A percentile compares a stretch with the other conserved stretches of the same genome.
Conservation (phyloP, 768 basidiomycete genomes). For the Hortiboletus campestris region DNA sequence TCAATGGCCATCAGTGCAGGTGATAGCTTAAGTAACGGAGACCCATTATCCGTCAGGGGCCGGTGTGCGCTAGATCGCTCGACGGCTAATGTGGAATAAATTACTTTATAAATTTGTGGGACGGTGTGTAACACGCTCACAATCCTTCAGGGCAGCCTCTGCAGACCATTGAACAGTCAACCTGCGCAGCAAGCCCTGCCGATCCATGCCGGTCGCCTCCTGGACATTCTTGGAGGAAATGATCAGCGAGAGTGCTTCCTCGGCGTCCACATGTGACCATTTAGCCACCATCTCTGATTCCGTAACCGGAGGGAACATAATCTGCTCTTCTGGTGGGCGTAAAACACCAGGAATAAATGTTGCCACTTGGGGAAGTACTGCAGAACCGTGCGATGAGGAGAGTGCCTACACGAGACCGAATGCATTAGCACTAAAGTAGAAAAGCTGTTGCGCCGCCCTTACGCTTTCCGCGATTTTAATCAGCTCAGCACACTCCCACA, state of each 20-base stretch:
- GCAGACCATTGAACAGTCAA: slow-evolving; percentile 69
- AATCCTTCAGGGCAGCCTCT: slow-evolving; percentile 69
- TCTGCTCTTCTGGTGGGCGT: slow-evolving; percentile 43
- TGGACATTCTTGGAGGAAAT: slow-evolving; percentile 53
- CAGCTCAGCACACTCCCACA: slow-evolving; percentile 66
- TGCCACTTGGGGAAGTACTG: slow-evolving; percentile 36
- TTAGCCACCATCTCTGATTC: slow-evolving; percentile 20
- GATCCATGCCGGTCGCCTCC: slow-evolving; percentile 63
- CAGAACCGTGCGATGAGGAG: slow-evolving; percentile 37
- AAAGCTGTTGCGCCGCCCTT: slow-evolving; percentile 18
- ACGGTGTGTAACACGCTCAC: slow-evolving; percentile 44
- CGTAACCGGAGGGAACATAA: slow-evolving; percentile 38
- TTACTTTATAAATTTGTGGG: slow-evolving; percentile 12
- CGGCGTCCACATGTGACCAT: slow-evolving; percentile 46
- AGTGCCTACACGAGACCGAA: slow-evolving; percentile 40
- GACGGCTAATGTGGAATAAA: slow-evolving; percentile 41
- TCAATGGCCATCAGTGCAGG: slow-evolving; percentile 89
- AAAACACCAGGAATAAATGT: slow-evolving; percentile 40
- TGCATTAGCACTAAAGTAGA: slow-evolving; percentile 16
- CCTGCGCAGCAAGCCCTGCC: slow-evolving; percentile 49
- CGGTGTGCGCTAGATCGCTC: slow-evolving; percentile 56
- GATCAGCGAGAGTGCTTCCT: slow-evolving; percentile 56
- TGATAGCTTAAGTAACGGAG: slow-evolving; percentile 76
- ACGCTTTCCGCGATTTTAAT: slow-evolving; percentile 57
- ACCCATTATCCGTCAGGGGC: slow-evolving; percentile 64